Base-by-base conservation (phyloP, 345 rosid species). In the Euphorbia lathyris region DNA sequence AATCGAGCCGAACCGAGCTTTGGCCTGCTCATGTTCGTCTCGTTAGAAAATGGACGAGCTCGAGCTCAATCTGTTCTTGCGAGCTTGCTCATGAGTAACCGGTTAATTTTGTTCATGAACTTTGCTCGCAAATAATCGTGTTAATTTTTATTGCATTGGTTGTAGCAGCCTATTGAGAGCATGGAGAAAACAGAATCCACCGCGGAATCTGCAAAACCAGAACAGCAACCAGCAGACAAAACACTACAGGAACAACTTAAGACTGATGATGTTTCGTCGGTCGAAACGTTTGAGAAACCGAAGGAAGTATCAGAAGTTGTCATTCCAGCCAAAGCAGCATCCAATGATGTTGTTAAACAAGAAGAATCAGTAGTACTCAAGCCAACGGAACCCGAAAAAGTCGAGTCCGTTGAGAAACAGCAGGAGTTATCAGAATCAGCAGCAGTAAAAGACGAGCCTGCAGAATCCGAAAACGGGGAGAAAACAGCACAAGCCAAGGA, bases 111-210 rank as follows among this genome's bases (percentile, higher is more conserved):
- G n/a, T n/a, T n/a, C n/a, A n/a, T n/a, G n/a, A n/a, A n/a, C n/a
- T n/a, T n/a, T n/a, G n/a, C n/a, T n/a, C n/a, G n/a, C n/a, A n/a
- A n/a, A n/a, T n/a, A n/a, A n/a, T n/a, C n/a, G n/a, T n/a, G n/a
- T n/a, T n/a, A 3, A 40, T 40, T 40, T 48, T n/a, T 63, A 36
- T 64, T 14, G 13, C 22, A 67, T 60, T 27, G 5, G 17, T 11
- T 42, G n/a, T 52, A 67, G 77, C 53, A 61, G 77, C 48, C 67
- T 36, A 51, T 52, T n/a, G 68, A 61, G 52, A 45, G n/a, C 58
- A 68, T 43, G 50, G 65, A 43, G 58, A 63, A 66, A 30, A 51
- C 51, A n/a, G 65, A 66, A 12, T 59, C 76, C 9, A 51, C 27
- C 5, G 26, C 26, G 4, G 77, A 40, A 17, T 64, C 57, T 23